Conservation (phyloP, 805 yeast genomes). For the Diddensiella santjacobensis region DNA sequence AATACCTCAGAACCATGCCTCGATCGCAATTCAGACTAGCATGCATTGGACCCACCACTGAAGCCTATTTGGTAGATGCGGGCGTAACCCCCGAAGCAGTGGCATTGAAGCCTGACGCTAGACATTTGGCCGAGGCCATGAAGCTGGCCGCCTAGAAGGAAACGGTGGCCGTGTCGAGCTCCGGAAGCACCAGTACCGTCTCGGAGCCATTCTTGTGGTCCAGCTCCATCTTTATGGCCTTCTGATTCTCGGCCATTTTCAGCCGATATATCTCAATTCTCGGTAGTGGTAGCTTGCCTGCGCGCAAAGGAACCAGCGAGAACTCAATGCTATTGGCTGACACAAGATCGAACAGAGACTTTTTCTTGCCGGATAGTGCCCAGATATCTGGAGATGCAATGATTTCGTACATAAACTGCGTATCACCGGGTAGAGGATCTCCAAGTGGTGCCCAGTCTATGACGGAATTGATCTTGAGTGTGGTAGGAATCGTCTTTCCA, state of each 20-base stretch:
- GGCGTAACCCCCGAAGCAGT: constrained; percentile 60
- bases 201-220: constrained; percentile 68
- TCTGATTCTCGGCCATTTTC: constrained; percentile 29
- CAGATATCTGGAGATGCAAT: constrained; percentile 61
- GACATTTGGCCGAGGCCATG: constrained; percentile 46
- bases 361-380: constrained; percentile 72
- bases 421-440: constrained; percentile 7
- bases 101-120: constrained; percentile 70
- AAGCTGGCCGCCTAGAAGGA: constrained; percentile 43
- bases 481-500: constrained; percentile 57
- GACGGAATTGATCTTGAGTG: constrained; percentile 42
- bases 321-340: constrained; percentile 36
- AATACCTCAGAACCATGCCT: constrained; percentile 36
- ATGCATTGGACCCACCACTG: constrained; percentile 90
- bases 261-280: constrained; percentile 44
- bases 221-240: constrained; percentile 44
- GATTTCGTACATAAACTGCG: constrained; percentile 45
- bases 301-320: constrained; percentile 65
- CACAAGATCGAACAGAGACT: constrained; percentile 43
- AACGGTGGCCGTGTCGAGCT: constrained; percentile 56
- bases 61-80: constrained; percentile 50
- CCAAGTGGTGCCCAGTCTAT: constrained; percentile 41
- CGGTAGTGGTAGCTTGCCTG: constrained; percentile 72
- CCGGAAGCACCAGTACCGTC: constrained; percentile 67
- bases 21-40: constrained; percentile 48